Base-by-base conservation (phyloP, 352 stramenopile species). In the Pythium phragmitis region DNA sequence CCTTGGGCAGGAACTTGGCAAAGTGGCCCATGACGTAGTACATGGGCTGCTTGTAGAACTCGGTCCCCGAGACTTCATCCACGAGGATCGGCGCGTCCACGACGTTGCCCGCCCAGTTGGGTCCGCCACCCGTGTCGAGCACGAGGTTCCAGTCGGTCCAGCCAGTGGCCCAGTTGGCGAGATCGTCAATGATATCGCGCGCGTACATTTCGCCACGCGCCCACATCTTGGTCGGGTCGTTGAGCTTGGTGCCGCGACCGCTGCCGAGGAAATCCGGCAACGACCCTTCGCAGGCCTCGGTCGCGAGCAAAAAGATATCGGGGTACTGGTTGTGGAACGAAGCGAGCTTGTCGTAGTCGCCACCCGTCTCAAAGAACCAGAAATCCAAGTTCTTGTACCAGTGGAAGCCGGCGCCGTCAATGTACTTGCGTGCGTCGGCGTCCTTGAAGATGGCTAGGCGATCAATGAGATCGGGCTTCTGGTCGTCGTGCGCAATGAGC, bases 121-220 rank as follows among this genome's bases (percentile, higher is more conserved):
- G 91, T 0, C 89, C 91, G 43, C 80, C 80, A 12, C 56, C 75
- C 34, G 70, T 80, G 71, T 91, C 76, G 19, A 97, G 79, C 56
- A 82, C 70, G 28, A 97, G 50, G 64, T 97, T 97, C 86, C 88
- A 97, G 74, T 97, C 87, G 30, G 72, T 91, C 87, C 88, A 97
- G 16, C 84, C 87, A 1, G 70, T 68, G 13, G 85, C 81, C 54
- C 82, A 86, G 71, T 91, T 92, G 52, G 76, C 74, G 16, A 97
- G 55, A 67, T 97, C 88, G 21, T 82, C 74, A 59, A 97, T 86
- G 59, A 97, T 95, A 67, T 97, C 85, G 28, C 87, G 83, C n/a
- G 79, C 82, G 54, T 96, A 92, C 57, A 85, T 79, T 56, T 96
- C 82, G 3, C 72, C 87, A 45, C 84, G 81, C 21, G 80, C 60